A percentile compares a stretch with the other conserved stretches of the same genome.
Evolutionary conservation across 306 rosid species (phyloP).

Genomic region (Fragaria ananassa): DNA sequence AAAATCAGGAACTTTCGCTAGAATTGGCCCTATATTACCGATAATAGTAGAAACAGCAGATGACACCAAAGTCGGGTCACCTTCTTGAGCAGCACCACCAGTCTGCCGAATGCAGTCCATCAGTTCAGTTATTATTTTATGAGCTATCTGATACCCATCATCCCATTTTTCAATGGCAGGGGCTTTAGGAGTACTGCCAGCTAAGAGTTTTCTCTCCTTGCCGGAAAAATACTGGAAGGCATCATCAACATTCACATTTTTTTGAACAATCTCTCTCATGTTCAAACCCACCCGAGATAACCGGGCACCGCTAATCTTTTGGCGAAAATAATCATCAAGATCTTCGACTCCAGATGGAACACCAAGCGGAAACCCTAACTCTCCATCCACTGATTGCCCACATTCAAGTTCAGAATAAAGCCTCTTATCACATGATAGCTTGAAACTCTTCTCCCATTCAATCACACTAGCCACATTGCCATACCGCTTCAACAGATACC

Average conservation of each 20-base stretch:
- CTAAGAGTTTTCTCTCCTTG: slow-evolving; percentile 69
- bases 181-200: slow-evolving; percentile 57
- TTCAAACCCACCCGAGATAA: slow-evolving; percentile 65
- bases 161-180: slow-evolving; percentile 75
- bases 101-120: slow-evolving; percentile 92
- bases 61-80: slow-evolving; percentile 89
- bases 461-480: slow-evolving; percentile 61
- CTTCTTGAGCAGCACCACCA: slow-evolving; percentile 99
- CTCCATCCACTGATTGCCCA: slow-evolving; percentile 71
- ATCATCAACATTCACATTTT: slow-evolving; percentile 62
- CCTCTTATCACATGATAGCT: slow-evolving; percentile 65
- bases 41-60: slow-evolving; percentile 92
- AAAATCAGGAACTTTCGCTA: slow-evolving; percentile 66
- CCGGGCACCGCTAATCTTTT: slow-evolving; percentile 78
- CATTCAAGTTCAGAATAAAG: slow-evolving; percentile 76
- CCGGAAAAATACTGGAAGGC: slow-evolving; percentile 52
- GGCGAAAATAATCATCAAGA: slow-evolving; percentile 89
- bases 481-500: slow-evolving; percentile 66
- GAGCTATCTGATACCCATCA: slow-evolving; percentile 79
- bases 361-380: slow-evolving; percentile 71
- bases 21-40: slow-evolving; percentile 55
- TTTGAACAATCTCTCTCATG: slow-evolving; percentile 90
- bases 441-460: slow-evolving; percentile 86
- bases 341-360: slow-evolving; percentile 91
- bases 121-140: slow-evolving; percentile 58